Base-by-base conservation (phyloP, 23 red algal species). In the Cyanidiococcus yangmingshanensis region DNA sequence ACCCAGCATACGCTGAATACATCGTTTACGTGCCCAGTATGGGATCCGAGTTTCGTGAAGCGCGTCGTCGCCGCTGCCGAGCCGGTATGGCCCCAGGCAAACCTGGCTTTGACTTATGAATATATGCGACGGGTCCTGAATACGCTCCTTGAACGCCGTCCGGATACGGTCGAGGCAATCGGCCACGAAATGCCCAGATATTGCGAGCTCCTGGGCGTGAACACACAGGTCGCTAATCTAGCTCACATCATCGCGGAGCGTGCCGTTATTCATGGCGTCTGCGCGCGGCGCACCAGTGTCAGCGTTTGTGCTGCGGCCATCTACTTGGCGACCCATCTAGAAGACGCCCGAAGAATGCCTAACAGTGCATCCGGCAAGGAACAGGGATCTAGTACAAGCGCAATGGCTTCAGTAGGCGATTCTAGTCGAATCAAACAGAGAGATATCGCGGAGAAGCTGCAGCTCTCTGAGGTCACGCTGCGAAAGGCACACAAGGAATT, bases 41-140 rank as follows among this genome's bases (percentile, higher is more conserved):
- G 45, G 45, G 27, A 71, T 35, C 63, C n/a, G 7, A 29, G 3
- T 7, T 71, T 71, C 63, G 63, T 71, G n/a, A 12, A 30, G 27
- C 63, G 63, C 12, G 63, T 71, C 7, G 21, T 32, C 27, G 63
- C 15, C 16, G 63, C 63, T 12, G 7, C 32, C 3, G 7, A 2
- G 3, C 63, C 63, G 27, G 63, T 71, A 35, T 71, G 63, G 63
- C 63, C 63, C 16, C 32, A 25, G 27, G 63, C 63, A 30, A 32
- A 7, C 7, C 7, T 71, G 7, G n/a, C 63, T 7, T 29, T 71
- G n/a, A 30, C 32, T 35, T 71, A 71, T 29, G 63, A 71, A 17
- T 71, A 71, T 29, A 71, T 35, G n/a, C 63, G 63, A 71, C n/a
- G n/a, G 63, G 63, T 71, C 7, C 32, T 71, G 63, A 71, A 71